Conservation (phyloP, 2,329 filamentous ascomycete genomes). For the Arachnomyces sp. region DNA sequence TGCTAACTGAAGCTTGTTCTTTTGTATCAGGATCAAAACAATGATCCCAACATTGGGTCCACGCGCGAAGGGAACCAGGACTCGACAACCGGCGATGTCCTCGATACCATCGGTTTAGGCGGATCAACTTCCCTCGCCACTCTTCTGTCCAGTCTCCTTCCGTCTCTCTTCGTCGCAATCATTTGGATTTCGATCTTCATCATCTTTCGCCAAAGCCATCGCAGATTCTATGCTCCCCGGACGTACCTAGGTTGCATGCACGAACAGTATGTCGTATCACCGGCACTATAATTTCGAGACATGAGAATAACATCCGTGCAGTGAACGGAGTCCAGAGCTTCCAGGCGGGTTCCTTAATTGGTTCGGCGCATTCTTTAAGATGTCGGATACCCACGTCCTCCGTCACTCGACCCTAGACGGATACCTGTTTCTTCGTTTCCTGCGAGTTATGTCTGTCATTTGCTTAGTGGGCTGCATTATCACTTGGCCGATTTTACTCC, state of each 20-base stretch:
- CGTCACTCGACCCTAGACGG: slow-evolving; percentile 87
- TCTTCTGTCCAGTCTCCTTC: slow-evolving; percentile 43
- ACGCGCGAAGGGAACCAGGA: slow-evolving; percentile 30
- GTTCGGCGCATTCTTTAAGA: slow-evolving; percentile 45
- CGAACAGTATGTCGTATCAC: slow-evolving; percentile 26
- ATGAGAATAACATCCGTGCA: slow-evolving; percentile 11
- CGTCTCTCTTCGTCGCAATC: slow-evolving; percentile 36
- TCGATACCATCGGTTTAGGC: slow-evolving; percentile 21
- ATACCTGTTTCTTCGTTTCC: slow-evolving; percentile 82
- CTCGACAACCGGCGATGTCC: slow-evolving; percentile 24
- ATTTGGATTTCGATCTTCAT: slow-evolving; percentile 41
- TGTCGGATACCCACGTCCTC: slow-evolving; percentile 70
- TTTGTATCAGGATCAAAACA: slow-evolving; percentile 26
- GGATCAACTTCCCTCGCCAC: slow-evolving; percentile 44
- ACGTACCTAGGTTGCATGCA: slow-evolving; percentile 36
- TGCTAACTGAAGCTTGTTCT: neutral
- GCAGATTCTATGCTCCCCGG: slow-evolving; percentile 40
- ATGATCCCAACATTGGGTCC: slow-evolving; percentile 36
- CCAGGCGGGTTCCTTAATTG: slow-evolving; percentile 46
- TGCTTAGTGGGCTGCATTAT: slow-evolving; percentile 75
- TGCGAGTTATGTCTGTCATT: slow-evolving; percentile 69
- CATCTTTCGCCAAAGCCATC: slow-evolving; percentile 37
- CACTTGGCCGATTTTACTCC: slow-evolving; percentile 82
- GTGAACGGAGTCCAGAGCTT: slow-evolving; percentile 42
- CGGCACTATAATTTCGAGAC: slow-evolving; percentile 7